A percentile compares a stretch with the other conserved stretches of the same genome.
Conservation (phyloP, 768 basidiomycete genomes). For the Podaxis rugospora region DNA sequence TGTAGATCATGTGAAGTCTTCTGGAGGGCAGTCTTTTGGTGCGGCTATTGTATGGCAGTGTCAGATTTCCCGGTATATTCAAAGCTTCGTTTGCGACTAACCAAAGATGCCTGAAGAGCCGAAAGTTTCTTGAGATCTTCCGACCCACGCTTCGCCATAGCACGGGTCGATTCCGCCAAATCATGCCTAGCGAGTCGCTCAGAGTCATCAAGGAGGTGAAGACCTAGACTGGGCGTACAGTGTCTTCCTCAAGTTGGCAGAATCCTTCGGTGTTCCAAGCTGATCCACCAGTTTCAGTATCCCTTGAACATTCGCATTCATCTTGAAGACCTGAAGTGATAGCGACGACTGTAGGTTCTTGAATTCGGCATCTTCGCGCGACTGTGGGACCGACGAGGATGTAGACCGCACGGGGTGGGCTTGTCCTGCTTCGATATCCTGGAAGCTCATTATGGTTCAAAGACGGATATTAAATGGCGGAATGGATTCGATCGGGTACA, state of each 20-base stretch:
- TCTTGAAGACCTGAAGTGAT: conserved; percentile 96
- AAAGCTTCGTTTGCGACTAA: conserved; percentile 26
- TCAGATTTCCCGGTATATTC: background rate
- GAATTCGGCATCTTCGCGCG: conserved; percentile 72
- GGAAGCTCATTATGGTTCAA: conserved; percentile 43
- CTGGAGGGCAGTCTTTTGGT: conserved; percentile 78
- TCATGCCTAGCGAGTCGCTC: conserved; percentile 61
- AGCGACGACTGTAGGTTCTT: conserved; percentile 71
- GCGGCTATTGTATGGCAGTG: conserved; percentile 43
- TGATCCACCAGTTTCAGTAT: conserved; percentile 96
- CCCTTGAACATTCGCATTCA: conserved; percentile 95
- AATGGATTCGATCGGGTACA: background rate
- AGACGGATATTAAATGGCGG: background rate
- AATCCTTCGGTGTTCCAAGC: conserved; percentile 82
- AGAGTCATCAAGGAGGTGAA: background rate
- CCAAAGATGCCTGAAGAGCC: conserved; percentile 55
- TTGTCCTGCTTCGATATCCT: conserved; percentile 50
- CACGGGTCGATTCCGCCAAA: conserved; percentile 89
- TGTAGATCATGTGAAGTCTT: conserved; percentile 95
- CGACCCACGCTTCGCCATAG: conserved; percentile 91
- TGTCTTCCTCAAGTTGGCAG: conserved; percentile 71
- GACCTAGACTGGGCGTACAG: conserved; percentile 53
- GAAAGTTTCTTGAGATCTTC: conserved; percentile 91
- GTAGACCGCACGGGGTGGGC: conserved; percentile 30
- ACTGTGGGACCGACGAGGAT: conserved; percentile 31